Conservation (phyloP, 2,329 filamentous ascomycete genomes). For the Sporothrix luriei region DNA sequence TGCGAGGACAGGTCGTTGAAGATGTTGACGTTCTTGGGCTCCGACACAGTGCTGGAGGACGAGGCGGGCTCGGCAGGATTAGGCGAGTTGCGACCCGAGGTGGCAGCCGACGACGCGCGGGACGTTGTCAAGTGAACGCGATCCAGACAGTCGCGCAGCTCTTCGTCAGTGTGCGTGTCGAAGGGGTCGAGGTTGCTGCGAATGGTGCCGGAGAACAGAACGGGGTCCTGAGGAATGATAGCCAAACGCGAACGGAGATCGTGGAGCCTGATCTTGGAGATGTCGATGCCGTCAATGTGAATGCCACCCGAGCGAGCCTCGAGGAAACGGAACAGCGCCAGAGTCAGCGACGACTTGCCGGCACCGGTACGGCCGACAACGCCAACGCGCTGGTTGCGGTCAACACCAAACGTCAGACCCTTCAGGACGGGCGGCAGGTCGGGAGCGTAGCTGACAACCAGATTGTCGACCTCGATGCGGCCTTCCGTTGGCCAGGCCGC, state of each 20-base stretch:
- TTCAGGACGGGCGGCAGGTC: slow-evolving; percentile 72
- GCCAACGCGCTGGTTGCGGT: slow-evolving; percentile 70
- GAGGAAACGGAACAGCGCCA: slow-evolving; percentile 77
- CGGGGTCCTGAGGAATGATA: slow-evolving; percentile 80
- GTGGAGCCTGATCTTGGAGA: slow-evolving; percentile 69
- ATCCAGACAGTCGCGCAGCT: slow-evolving; percentile 68
- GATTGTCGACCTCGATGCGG: slow-evolving; percentile 69
- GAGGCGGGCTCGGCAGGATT: slow-evolving; percentile 32
- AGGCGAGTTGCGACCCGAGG: slow-evolving; percentile 47
- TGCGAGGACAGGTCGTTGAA: slow-evolving; percentile 64
- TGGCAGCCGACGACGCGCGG: slow-evolving; percentile 42
- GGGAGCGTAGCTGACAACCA: slow-evolving; percentile 71
- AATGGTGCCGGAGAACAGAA: slow-evolving; percentile 78
- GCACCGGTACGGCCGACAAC: slow-evolving; percentile 78
- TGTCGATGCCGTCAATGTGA: slow-evolving; percentile 72
- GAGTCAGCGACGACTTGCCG: slow-evolving; percentile 74
- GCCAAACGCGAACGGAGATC: slow-evolving; percentile 72
- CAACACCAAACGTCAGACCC: slow-evolving; percentile 67
- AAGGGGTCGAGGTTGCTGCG: slow-evolving; percentile 78
- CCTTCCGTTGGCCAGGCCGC: slow-evolving; percentile 77
- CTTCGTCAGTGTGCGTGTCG: slow-evolving; percentile 66
- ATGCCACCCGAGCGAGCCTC: slow-evolving; percentile 68
- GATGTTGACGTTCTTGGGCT: slow-evolving; percentile 60
- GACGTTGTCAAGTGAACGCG: slow-evolving; percentile 64
- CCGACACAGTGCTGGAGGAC: slow-evolving; percentile 42